Conservation (phyloP, 2,329 filamentous ascomycete genomes). For the Colletotrichum limetticola region DNA sequence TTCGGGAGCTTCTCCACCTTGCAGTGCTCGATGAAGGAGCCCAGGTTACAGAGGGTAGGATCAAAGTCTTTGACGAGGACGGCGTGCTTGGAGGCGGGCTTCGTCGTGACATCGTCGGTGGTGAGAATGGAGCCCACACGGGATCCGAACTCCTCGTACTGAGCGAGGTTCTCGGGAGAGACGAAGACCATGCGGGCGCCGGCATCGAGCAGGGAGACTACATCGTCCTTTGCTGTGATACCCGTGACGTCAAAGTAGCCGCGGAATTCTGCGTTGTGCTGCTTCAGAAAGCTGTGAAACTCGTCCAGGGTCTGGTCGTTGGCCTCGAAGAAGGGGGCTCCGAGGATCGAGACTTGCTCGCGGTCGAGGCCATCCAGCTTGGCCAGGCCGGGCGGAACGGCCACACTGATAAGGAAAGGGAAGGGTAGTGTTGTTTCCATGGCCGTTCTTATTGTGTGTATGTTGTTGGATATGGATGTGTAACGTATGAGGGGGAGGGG, state of each 20-base stretch:
- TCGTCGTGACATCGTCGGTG: conserved; percentile 53
- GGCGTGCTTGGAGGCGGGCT: conserved; percentile 56
- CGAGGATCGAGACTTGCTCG: conserved; percentile 69
- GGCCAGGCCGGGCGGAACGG: conserved; percentile 59
- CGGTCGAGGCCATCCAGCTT: conserved; percentile 63
- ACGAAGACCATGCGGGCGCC: conserved; percentile 90
- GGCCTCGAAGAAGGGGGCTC: conserved; percentile 67
- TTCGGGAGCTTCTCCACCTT: conserved; percentile 58
- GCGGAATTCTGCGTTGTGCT: conserved; percentile 62
- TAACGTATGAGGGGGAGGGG: conserved; percentile 5
- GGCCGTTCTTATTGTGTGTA: conserved; percentile 33
- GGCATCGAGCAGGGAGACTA: conserved; percentile 83
- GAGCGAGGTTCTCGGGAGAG: conserved; percentile 72
- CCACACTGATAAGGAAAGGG: conserved; percentile 70
- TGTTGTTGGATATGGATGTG: background rate
- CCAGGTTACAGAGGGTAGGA: conserved; percentile 50
- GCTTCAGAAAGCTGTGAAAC: conserved; percentile 58
- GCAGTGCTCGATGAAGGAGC: conserved; percentile 56
- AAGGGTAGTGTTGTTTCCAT: conserved; percentile 75
- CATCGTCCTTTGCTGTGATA: conserved; percentile 75
- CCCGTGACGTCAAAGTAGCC: conserved; percentile 82
- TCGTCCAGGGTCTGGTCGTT: conserved; percentile 59
- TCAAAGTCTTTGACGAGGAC: conserved; percentile 66
- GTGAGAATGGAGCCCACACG: conserved; percentile 65
- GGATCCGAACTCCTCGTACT: conserved; percentile 65